Evolutionary conservation across 129 eudicot species (phyloP), one percentile per base, ranked within the genome.

Genomic region (Flaveria brownii): DNA sequence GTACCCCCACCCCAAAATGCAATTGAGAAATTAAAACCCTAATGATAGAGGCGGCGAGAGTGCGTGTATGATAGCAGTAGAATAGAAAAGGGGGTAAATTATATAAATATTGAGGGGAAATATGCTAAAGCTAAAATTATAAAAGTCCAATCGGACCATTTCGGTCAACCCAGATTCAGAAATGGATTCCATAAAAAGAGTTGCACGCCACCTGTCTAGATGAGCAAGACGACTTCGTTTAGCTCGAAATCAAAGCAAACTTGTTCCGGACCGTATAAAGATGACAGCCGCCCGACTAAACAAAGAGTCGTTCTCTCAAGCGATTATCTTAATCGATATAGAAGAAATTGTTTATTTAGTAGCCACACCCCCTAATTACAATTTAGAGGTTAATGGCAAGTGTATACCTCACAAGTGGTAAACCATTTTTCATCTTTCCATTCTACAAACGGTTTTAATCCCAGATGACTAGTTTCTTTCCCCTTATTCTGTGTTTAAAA

Each of bases 391-490:
- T 56, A 18, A n/a, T 20, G 28, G 9, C 62, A 17, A 9, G 20
- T 5, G 17, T 64, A 79, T 83, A 87, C 97, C 96, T 84, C 86
- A 61, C 78, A 68, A 72, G 85, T 60, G 50, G 84, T 75, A 71
- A 87, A 75, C 95, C 96, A 89, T 22, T 75, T 82, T 16, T 93
- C 87, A 73, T 82, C 85, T 77, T 81, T 84, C 96, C 96, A 84
- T 25, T 88, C 89, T 82, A 88, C 76, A 75, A 84, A 91, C 15
- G 86, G 84, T 74, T 93, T 88, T 71, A 92, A 49, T 12, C 84
- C 84, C 8, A 85, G 45, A 56, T 42, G 81, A 86, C 71, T 36
- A 26, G 83, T 61, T 76, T 84, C 84, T 79, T 50, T 83, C 43
- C 75, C 86, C 82, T 61, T 74, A 11, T 82, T 88, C 54, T 75